Conservation (phyloP, 2,329 filamentous ascomycete species). For the Ascochyta clinopodiicola region DNA sequence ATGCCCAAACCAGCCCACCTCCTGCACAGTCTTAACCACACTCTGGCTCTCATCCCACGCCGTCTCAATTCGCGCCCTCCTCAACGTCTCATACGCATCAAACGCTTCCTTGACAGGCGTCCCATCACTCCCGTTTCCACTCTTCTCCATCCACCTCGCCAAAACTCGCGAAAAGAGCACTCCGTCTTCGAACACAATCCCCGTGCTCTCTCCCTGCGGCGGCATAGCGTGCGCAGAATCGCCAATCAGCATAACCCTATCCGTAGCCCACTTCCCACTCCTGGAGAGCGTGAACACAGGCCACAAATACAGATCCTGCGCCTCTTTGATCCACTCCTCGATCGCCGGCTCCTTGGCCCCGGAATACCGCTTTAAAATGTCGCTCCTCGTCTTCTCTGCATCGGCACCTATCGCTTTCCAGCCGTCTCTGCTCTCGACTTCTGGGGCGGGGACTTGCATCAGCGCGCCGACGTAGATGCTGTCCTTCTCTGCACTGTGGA, state of each 20-base stretch:
- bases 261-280: conserved; percentile 53
- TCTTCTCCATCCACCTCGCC: conserved; percentile 52
- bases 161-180: conserved; percentile 56
- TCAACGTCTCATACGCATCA: conserved; percentile 55
- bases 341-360: conserved; percentile 48
- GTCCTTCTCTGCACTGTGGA: conserved; percentile 45
- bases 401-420: conserved; percentile 55
- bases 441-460: conserved; percentile 54
- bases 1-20: conserved; percentile 54
- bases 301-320: conserved; percentile 54
- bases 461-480: conserved; percentile 54
- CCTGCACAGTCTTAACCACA: conserved; percentile 54
- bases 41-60: conserved; percentile 56
- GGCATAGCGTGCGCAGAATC: conserved; percentile 60
- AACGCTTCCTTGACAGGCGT: conserved; percentile 54
- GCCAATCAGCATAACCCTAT: conserved; percentile 54
- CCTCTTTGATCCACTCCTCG: conserved; percentile 50
- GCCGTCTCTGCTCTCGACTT: conserved; percentile 47
- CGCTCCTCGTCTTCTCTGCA: conserved; percentile 51
- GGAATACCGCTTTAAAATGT: conserved; percentile 50
- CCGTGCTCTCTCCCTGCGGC: conserved; percentile 59
- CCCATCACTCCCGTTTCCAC: conserved; percentile 22
- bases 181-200: conserved; percentile 61
- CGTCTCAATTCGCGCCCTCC: conserved; percentile 53
- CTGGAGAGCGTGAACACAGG: conserved; percentile 55